These are phyloP conservation scores for Coniferiporia sulphurascens DNA, from an alignment of 1,284 basidiomycete species.

Conservation along the genomic window DNA sequence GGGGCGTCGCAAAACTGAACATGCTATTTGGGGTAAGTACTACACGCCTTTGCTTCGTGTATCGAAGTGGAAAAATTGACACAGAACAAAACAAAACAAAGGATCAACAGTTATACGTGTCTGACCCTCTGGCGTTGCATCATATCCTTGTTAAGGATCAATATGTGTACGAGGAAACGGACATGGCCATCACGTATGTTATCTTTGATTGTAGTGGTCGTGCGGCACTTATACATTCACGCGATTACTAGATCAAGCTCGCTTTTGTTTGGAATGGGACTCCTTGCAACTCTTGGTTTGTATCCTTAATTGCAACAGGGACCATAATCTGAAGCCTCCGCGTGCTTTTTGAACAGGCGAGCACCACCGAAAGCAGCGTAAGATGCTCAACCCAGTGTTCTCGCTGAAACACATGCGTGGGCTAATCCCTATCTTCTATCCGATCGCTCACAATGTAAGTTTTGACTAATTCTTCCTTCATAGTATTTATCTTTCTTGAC, in stretches of 20 bases:
- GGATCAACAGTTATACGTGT: constrained; percentile 16
- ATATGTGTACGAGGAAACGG: constrained; percentile 25
- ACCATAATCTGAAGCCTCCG: neutral
- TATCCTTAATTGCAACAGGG: neutral
- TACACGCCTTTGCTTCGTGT: neutral
- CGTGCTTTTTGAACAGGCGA: constrained; percentile 17
- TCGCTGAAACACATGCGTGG: constrained; percentile 25
- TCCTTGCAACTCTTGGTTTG: constrained; percentile 21
- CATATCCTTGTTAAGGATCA: constrained; percentile 30
- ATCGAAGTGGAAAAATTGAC: constrained; percentile 21
- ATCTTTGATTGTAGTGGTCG: neutral
- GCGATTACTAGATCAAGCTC: neutral
- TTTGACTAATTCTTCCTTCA: neutral
- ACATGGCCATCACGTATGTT: constrained; percentile 19
- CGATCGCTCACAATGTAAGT: constrained; percentile 26
- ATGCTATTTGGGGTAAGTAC: constrained; percentile 49
- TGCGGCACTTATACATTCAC: neutral
- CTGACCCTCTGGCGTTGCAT: constrained; percentile 24
- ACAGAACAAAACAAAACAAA: neutral
- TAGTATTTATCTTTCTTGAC: constrained; percentile 24
- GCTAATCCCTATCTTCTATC: constrained; percentile 25
- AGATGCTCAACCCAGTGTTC: constrained; percentile 29
- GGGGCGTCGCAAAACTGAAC: constrained; percentile 42
- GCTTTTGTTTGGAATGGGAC: constrained; percentile 18
- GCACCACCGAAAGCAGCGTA: constrained; percentile 24